Percentiles rank a stretch among this genome's conserved stretches.
phyloP scores from a whole-genome alignment of 2,329 filamentous ascomycete genomes.

The Colletotrichum sidae region DNA sequence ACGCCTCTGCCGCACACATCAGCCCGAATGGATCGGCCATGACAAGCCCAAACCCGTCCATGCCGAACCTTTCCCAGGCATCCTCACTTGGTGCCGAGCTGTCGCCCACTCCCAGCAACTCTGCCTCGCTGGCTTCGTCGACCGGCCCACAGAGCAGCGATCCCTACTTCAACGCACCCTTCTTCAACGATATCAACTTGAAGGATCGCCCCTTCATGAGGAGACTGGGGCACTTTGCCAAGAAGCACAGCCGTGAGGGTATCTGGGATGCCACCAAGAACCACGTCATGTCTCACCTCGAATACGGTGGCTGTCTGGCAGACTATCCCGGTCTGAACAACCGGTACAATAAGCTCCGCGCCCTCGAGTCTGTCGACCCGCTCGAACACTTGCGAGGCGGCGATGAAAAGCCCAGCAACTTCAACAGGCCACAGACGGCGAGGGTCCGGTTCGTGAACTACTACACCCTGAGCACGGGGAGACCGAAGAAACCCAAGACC shows the following conservation, averaged over 20 bases:
- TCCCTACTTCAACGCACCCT: slow-evolving; percentile 81
- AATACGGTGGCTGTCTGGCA: slow-evolving; percentile 84
- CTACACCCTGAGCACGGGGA: slow-evolving; percentile 86
- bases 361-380: slow-evolving; percentile 78
- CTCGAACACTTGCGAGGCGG: slow-evolving; percentile 44
- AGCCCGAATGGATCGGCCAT: slow-evolving; percentile 37
- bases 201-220: slow-evolving; percentile 77
- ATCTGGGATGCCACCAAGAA: slow-evolving; percentile 76
- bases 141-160: slow-evolving; percentile 47
- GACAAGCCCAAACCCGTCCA: slow-evolving; percentile 41
- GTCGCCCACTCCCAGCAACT: slow-evolving; percentile 29
- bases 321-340: slow-evolving; percentile 78
- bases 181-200: slow-evolving; percentile 78
- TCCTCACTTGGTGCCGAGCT: slow-evolving; percentile 39
- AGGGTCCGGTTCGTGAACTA: slow-evolving; percentile 88
- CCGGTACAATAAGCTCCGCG: slow-evolving; percentile 77
- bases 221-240: slow-evolving; percentile 79
- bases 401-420: slow-evolving; percentile 39
- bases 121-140: slow-evolving; percentile 29
- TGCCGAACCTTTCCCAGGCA: slow-evolving; percentile 41
- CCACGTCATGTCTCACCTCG: slow-evolving; percentile 82
- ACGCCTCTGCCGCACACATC: slow-evolving; percentile 22
- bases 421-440: slow-evolving; percentile 48
- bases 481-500: slow-evolving; percentile 64
- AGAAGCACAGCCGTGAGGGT: slow-evolving; percentile 80